These are phyloP conservation scores for Suillus tomentosus DNA, from an alignment of 768 basidiomycete species.

Conservation along the genomic window DNA sequence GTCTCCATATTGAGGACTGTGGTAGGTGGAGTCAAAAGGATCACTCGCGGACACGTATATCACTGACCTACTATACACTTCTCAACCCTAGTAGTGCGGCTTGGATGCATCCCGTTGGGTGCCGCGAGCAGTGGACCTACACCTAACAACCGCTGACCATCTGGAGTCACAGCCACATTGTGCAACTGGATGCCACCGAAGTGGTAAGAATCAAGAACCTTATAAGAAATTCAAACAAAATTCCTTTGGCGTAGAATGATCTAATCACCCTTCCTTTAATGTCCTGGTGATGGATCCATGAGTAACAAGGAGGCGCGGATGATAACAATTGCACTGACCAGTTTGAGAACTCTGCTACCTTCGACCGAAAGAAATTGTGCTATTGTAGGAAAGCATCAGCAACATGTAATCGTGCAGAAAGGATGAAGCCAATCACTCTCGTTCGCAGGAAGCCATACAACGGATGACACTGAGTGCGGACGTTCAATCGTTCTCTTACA, in stretches of 20 bases:
- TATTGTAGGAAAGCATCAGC: conserved; percentile 10
- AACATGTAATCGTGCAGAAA: conserved; percentile 14
- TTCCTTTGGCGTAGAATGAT: not conserved
- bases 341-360: conserved; percentile 46
- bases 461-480: conserved; percentile 45
- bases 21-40: conserved; percentile 11
- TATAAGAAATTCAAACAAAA: not conserved
- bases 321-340: conserved; percentile 34
- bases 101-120: conserved; percentile 46
- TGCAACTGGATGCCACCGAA: conserved; percentile 48
- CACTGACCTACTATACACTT: conserved; percentile 54
- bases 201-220: conserved; percentile 43
- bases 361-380: conserved; percentile 55
- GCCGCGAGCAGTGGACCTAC: conserved; percentile 50
- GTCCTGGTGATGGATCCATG: conserved; percentile 36
- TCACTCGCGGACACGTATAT: not conserved
- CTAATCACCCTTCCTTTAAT: conserved; percentile 41
- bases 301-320: conserved; percentile 15
- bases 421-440: conserved; percentile 37
- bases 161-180: conserved; percentile 52
- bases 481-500: conserved; percentile 54
- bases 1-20: conserved; percentile 51
- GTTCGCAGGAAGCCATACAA: conserved; percentile 53
- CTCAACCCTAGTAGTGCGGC: conserved; percentile 48
- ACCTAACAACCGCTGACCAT: conserved; percentile 48